phyloP scores from a whole-genome alignment of 495 filamentous ascomycete species.

The Penicillium maclennaniae region DNA sequence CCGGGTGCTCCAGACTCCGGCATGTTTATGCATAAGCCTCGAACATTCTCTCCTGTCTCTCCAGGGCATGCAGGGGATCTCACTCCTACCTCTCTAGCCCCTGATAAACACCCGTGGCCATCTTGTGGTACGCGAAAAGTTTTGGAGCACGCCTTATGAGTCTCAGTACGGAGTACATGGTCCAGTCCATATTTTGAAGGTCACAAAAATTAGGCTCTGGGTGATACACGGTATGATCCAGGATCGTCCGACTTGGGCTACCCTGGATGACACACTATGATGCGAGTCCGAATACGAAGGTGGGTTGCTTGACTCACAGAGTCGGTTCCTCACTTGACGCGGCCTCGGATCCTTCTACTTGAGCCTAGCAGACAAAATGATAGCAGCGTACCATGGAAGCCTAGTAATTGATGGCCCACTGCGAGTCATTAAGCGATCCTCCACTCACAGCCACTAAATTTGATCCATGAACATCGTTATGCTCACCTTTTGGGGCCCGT shows the following conservation, averaged over 20 bases:
- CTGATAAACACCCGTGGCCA: background rate
- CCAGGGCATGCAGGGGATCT: background rate
- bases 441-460: background rate
- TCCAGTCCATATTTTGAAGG: background rate
- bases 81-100: background rate
- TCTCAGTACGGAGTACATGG: background rate
- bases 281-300: background rate
- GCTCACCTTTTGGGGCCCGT: background rate
- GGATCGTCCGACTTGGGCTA: background rate
- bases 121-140: background rate
- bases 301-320: background rate
- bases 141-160: background rate
- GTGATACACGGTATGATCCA: background rate
- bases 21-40: background rate
- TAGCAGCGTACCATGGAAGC: background rate
- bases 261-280: background rate
- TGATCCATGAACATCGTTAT: background rate
- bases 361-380: background rate
- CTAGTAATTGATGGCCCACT: background rate
- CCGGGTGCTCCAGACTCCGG: constrained; percentile 10
- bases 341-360: background rate
- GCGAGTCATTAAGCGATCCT: background rate
- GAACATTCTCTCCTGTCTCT: background rate
- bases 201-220: background rate
- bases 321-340: background rate